Conservation (phyloP, 1,284 basidiomycete species). For the Trametes polyzona region DNA sequence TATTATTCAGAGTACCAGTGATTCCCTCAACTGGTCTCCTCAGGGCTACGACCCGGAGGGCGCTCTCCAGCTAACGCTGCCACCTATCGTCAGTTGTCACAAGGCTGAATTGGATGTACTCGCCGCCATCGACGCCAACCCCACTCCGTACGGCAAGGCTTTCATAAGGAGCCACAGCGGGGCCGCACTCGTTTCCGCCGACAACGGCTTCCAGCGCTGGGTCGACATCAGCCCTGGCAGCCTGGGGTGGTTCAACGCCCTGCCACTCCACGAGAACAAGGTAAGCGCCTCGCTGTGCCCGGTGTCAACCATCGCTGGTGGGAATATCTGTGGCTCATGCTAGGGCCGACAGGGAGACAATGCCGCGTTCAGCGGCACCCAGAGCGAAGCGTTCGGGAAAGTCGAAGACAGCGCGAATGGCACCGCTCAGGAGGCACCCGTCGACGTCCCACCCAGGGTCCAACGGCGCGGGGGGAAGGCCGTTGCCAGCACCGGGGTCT, state of each 20-base stretch:
- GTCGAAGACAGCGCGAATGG: not conserved
- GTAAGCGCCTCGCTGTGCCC: not conserved
- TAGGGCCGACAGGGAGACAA: not conserved
- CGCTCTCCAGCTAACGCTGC: slow-evolving; percentile 6
- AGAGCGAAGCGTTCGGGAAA: not conserved
- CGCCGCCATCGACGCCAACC: slow-evolving; percentile 10
- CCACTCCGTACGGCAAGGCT: slow-evolving; percentile 1
- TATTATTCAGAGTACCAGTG: too few species aligned
- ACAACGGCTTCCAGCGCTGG: slow-evolving; percentile 7
- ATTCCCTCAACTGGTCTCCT: not conserved
- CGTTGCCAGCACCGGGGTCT: not conserved
- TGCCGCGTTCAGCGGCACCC: not conserved
- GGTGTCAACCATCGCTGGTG: too few species aligned
- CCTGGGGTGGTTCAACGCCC: slow-evolving; percentile 6
- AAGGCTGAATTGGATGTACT: slow-evolving; percentile 14
- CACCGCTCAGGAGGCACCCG: not conserved
- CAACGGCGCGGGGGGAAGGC: not conserved
- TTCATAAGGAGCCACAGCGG: slow-evolving; percentile 12
- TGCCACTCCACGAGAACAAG: not conserved
- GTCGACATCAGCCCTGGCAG: slow-evolving; percentile 11
- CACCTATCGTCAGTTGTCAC: slow-evolving; percentile 5
- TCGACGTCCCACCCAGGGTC: not conserved
- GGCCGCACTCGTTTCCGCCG: not conserved
- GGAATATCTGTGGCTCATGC: not conserved
- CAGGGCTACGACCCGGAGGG: slow-evolving; percentile 12